phyloP scores from a whole-genome alignment of 495 filamentous ascomycete genomes.

The Annulohypoxylon stygium region DNA sequence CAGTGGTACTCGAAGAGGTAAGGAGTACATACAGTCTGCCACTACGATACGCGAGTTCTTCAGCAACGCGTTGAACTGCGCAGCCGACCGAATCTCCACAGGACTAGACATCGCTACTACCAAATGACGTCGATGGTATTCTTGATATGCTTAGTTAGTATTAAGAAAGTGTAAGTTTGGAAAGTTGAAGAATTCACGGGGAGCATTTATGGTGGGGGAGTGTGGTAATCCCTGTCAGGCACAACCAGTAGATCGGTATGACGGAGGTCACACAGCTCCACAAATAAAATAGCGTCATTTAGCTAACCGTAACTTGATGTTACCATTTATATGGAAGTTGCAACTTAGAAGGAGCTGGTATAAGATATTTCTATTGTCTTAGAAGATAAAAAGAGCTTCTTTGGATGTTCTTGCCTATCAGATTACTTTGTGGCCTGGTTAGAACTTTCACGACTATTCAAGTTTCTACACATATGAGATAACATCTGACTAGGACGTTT shows the following conservation, averaged over 20 bases:
- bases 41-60: slow-evolving; percentile 79
- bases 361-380: too few relatives aligned
- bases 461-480: neutral
- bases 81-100: slow-evolving; percentile 76
- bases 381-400: too few relatives aligned
- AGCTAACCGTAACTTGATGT: neutral
- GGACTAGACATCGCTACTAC: slow-evolving; percentile 69
- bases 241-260: slow-evolving; percentile 15
- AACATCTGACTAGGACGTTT: neutral
- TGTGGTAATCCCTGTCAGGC: slow-evolving; percentile 41
- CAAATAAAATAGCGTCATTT: neutral
- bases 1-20: slow-evolving; percentile 30
- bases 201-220: slow-evolving; percentile 32
- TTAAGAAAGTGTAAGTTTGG: slow-evolving; percentile 13
- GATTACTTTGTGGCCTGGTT: neutral
- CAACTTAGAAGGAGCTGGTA: neutral
- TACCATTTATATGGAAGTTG: neutral
- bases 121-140: neutral
- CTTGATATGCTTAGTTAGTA: slow-evolving; percentile 5
- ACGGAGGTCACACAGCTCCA: slow-evolving; percentile 15
- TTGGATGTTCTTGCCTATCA: neutral
- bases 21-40: slow-evolving; percentile 79
- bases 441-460: neutral
- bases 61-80: slow-evolving; percentile 78
- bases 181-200: slow-evolving; percentile 25